Percentiles rank a stretch among this genome's conserved stretches.
phyloP scores from a whole-genome alignment of 2,329 filamentous ascomycete species.

The Fusarium albosuccineum region DNA sequence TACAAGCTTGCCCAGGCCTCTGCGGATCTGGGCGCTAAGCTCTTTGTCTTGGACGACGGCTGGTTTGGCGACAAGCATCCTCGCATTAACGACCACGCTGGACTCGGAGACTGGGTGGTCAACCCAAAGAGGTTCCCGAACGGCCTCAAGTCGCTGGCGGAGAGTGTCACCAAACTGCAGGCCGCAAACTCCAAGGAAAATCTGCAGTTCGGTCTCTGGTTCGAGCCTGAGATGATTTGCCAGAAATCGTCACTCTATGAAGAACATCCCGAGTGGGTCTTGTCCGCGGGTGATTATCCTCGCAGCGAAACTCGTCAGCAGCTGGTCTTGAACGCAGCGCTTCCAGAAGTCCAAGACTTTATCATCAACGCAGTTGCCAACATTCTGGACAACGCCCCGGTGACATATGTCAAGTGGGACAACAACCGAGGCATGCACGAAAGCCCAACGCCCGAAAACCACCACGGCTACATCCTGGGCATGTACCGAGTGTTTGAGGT shows the following conservation, averaged over 20 bases:
- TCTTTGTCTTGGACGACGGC: constrained; percentile 76
- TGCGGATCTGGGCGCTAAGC: constrained; percentile 69
- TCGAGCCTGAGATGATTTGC: constrained; percentile 78
- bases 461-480: constrained; percentile 73
- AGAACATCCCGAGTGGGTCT: constrained; percentile 73
- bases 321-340: constrained; percentile 71
- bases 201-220: constrained; percentile 74
- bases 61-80: constrained; percentile 74
- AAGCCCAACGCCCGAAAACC: constrained; percentile 63
- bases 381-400: constrained; percentile 65
- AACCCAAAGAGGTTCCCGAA: constrained; percentile 71
- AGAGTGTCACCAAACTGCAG: constrained; percentile 63
- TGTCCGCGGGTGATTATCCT: constrained; percentile 68
- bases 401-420: constrained; percentile 76
- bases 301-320: constrained; percentile 69
- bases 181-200: constrained; percentile 59
- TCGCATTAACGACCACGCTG: constrained; percentile 67
- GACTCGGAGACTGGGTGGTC: constrained; percentile 73
- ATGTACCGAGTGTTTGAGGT: constrained; percentile 72
- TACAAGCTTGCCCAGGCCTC: constrained; percentile 68
- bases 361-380: constrained; percentile 68
- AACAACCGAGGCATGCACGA: constrained; percentile 76
- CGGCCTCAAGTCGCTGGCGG: constrained; percentile 65
- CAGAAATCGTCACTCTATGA: constrained; percentile 71
- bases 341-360: constrained; percentile 73